Evolutionary conservation across 768 basidiomycete species (phyloP).

Genomic region (Tylopilus rubrobrunneus): DNA sequence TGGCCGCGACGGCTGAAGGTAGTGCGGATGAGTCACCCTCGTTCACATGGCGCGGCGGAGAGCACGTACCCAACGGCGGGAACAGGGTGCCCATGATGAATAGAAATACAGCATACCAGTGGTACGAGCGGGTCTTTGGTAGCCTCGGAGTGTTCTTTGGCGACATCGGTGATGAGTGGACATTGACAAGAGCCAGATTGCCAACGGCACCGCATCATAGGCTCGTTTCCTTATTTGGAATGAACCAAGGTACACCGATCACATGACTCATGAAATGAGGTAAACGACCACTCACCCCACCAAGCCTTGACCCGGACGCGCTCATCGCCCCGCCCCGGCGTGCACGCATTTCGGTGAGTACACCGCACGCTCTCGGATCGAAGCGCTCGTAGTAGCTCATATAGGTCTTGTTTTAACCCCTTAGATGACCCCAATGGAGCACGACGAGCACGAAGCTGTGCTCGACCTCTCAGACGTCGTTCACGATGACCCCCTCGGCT

Average conservation of each 20-base stretch:
- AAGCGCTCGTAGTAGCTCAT: not conserved
- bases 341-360: slow-evolving; percentile 19
- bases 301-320: slow-evolving; percentile 18
- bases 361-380: not conserved
- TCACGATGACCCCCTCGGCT: slow-evolving; percentile 70
- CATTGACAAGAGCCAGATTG: not conserved
- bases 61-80: slow-evolving; percentile 75
- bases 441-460: slow-evolving; percentile 58
- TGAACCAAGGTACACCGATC: slow-evolving; percentile 3
- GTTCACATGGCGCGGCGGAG: not conserved
- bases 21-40: not conserved
- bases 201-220: not conserved
- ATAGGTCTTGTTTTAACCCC: not conserved
- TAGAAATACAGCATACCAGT: slow-evolving; percentile 77
- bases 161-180: slow-evolving; percentile 22
- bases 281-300: slow-evolving; percentile 14
- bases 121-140: slow-evolving; percentile 58
- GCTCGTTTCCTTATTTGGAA: slow-evolving; percentile 5
- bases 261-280: slow-evolving; percentile 29
- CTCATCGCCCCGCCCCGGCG: slow-evolving; percentile 19
- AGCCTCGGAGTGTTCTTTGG: slow-evolving; percentile 54
- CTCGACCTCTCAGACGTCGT: slow-evolving; percentile 82
- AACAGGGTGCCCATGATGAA: slow-evolving; percentile 89
- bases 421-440: slow-evolving; percentile 34
- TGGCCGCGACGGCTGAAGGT: slow-evolving; percentile 77